Percentiles rank a stretch among this genome's conserved stretches.
phyloP scores from a whole-genome alignment of 2,329 filamentous ascomycete species.

The Pestalotiopsis sp. region DNA sequence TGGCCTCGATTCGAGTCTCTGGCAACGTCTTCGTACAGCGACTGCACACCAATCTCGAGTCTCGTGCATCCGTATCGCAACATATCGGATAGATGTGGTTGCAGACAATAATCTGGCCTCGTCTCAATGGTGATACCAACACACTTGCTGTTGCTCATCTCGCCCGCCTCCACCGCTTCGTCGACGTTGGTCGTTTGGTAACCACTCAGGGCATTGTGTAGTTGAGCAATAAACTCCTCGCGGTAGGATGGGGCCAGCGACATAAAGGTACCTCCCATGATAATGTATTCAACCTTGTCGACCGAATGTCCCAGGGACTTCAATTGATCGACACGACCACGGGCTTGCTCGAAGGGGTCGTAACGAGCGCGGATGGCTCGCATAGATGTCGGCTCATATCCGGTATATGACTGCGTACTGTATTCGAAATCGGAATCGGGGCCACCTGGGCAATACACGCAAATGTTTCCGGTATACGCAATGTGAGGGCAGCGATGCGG shows the following conservation, averaged over 20 bases:
- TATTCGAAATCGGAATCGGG: constrained; percentile 99
- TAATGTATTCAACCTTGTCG: constrained; percentile 99
- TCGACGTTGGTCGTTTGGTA: constrained; percentile 95
- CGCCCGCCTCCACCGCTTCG: constrained; percentile 89
- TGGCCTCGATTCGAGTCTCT: constrained; percentile 96
- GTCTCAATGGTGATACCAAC: constrained; percentile 99
- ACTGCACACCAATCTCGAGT: constrained; percentile 93
- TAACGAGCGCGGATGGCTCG: constrained; percentile 95
- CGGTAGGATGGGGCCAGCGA: constrained; percentile 87
- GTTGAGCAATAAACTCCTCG: constrained; percentile 90
- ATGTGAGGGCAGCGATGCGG: constrained; percentile 97
- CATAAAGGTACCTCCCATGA: constrained; percentile 99
- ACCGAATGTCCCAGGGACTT: constrained; percentile 95
- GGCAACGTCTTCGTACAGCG: constrained; percentile 97
- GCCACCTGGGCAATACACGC: constrained; percentile 96
- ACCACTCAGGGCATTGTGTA: constrained; percentile 95
- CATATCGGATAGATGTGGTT: constrained; percentile 95
- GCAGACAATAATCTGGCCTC: constrained; percentile 92
- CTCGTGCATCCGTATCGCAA: constrained; percentile 96
- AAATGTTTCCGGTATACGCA: constrained; percentile 97
- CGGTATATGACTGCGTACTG: constrained; percentile 97
- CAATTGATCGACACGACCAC: constrained; percentile 94
- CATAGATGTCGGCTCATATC: constrained; percentile 98
- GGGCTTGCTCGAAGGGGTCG: constrained; percentile 95
- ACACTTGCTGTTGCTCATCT: constrained; percentile 97